Evolutionary conservation across 768 basidiomycete species (phyloP).

Genomic region (Tulasnella sp.): DNA sequence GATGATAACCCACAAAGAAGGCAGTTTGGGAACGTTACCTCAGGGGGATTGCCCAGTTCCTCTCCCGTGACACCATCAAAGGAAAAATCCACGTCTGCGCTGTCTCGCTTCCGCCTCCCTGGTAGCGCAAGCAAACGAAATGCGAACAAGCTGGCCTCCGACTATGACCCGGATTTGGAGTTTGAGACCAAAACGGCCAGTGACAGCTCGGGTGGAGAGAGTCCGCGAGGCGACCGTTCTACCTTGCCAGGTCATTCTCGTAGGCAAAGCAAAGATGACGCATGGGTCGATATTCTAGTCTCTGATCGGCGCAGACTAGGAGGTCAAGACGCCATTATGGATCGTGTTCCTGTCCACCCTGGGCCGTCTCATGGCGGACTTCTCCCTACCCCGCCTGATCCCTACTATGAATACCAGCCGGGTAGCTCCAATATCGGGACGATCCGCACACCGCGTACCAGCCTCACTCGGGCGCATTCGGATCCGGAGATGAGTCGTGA

Average conservation of each 20-base stretch:
- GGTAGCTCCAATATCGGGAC: neutral
- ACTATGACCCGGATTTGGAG: slow-evolving; percentile 59
- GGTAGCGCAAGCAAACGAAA: neutral
- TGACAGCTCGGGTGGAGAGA: slow-evolving; percentile 15
- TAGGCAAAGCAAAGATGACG: slow-evolving; percentile 48
- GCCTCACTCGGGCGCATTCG: slow-evolving; percentile 26
- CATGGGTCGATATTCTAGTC: slow-evolving; percentile 81
- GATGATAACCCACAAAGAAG: too few species aligned
- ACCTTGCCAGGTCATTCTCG: slow-evolving; percentile 21
- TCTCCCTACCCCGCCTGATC: neutral
- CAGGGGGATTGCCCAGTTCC: neutral
- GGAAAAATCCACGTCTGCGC: slow-evolving; percentile 5
- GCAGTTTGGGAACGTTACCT: too few species aligned
- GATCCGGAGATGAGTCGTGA: slow-evolving; percentile 59
- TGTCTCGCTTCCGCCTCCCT: neutral
- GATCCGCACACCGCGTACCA: slow-evolving; percentile 7
- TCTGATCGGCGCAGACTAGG: slow-evolving; percentile 33
- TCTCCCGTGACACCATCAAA: slow-evolving; percentile 2
- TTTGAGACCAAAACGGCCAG: slow-evolving; percentile 52
- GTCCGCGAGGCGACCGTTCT: neutral
- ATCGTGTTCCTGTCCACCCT: neutral
- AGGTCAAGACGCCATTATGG: slow-evolving; percentile 22
- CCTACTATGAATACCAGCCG: neutral
- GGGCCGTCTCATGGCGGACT: neutral
- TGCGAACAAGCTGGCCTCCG: slow-evolving; percentile 33